Conservation (phyloP, 345 rosid genomes). For the Moricandia moricandioides region DNA sequence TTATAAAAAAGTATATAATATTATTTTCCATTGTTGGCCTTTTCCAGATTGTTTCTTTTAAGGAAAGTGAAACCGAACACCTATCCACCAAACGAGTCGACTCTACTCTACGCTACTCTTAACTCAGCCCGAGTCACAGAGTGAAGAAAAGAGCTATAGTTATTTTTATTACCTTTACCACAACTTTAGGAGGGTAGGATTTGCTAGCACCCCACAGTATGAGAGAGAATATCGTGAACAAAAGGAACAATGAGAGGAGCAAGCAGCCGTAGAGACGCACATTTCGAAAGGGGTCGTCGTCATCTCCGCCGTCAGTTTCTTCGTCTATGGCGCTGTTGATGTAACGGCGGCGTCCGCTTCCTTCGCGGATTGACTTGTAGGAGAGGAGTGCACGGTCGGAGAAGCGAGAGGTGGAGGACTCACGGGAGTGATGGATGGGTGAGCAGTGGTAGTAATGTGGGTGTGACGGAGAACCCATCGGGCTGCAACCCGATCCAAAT, state of each 20-base stretch:
- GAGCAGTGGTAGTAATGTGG: conserved; percentile 81
- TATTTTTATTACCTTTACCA: conserved; percentile 51
- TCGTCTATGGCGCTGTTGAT: conserved; percentile 38
- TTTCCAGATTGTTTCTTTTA: conserved; percentile 23
- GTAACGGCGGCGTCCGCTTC: conserved; percentile 21
- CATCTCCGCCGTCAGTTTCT: conserved; percentile 31
- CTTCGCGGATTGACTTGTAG: conserved; percentile 53
- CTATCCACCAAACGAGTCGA: conserved; percentile 7
- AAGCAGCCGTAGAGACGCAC: conserved; percentile 60
- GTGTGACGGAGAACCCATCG: conserved; percentile 67
- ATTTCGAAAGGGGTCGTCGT: conserved; percentile 33
- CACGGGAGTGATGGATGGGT: conserved; percentile 93
- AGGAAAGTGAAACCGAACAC: conserved; percentile 13
- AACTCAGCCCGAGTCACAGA: conserved; percentile 5
- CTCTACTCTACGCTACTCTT: not conserved
- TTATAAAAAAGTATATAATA: not conserved
- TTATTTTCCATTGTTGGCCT: conserved; percentile 8
- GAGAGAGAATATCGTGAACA: conserved; percentile 66
- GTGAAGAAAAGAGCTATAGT: not conserved
- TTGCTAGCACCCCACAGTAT: conserved; percentile 86
- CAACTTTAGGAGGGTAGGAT: conserved; percentile 64
- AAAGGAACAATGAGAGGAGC: conserved; percentile 48
- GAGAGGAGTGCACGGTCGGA: conserved; percentile 54
- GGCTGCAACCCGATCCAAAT: conserved; percentile 76
- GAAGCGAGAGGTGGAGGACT: conserved; percentile 89